Percentiles rank a stretch among this genome's conserved stretches.
Conservation (phyloP, 805 yeast species). For the Sugiyamaella mastotermitis region DNA sequence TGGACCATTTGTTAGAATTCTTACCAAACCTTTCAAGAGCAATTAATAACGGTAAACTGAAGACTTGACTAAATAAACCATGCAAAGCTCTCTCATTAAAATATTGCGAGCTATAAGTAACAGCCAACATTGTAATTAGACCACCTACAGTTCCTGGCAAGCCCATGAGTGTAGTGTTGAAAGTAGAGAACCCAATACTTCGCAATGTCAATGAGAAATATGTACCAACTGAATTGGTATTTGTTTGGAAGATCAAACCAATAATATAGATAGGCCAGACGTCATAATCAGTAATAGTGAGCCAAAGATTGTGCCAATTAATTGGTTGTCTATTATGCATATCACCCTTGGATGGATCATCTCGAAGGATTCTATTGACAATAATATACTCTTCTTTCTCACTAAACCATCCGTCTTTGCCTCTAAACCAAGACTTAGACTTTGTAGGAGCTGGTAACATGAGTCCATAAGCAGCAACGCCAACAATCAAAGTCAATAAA, state of each 20-base stretch:
- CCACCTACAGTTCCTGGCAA: constrained; percentile 28
- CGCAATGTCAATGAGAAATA: constrained; percentile 47
- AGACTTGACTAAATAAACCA: constrained; percentile 12
- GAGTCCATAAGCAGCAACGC: constrained; percentile 38
- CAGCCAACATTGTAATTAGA: constrained; percentile 8
- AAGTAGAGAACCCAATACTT: constrained; percentile 45
- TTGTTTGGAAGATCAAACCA: constrained; percentile 41
- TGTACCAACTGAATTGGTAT: constrained; percentile 30
- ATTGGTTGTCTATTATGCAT: constrained; percentile 58
- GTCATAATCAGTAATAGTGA: constrained; percentile 43
- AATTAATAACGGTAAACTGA: constrained; percentile 12
- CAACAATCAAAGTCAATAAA: constrained; percentile 46
- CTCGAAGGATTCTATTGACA: constrained; percentile 54
- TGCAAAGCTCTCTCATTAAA: constrained; percentile 15
- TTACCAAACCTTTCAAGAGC: constrained; percentile 4
- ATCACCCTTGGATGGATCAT: constrained; percentile 59
- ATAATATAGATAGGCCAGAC: constrained; percentile 49
- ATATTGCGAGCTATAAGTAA: constrained; percentile 13
- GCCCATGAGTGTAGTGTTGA: constrained; percentile 44
- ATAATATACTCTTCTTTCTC: constrained; percentile 52
- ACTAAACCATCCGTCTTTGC: constrained; percentile 48
- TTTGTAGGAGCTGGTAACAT: constrained; percentile 55
- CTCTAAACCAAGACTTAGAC: constrained; percentile 41
- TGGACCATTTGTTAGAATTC: constrained; percentile 4
- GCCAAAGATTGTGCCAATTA: constrained; percentile 35